Evolutionary conservation across 1,139 yeast species (phyloP).

Genomic region (Geotrichum macrosporum): DNA sequence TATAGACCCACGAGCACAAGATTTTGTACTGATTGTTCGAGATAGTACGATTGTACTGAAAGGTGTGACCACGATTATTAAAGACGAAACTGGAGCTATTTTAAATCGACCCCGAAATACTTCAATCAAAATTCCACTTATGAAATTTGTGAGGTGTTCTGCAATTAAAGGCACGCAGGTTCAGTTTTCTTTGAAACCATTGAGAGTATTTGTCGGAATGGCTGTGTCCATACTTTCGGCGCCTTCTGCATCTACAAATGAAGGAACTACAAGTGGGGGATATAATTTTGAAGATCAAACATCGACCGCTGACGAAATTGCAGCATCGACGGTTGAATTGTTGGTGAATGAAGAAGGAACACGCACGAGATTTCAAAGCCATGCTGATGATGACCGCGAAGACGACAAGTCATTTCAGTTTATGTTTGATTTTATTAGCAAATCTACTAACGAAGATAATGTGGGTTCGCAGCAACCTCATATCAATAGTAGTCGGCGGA

Average conservation of each 20-base stretch:
- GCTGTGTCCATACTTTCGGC: slow-evolving; percentile 4
- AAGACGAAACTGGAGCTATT: slow-evolving; percentile 9
- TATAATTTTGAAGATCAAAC: slow-evolving; percentile 3
- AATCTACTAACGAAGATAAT: slow-evolving; percentile 2
- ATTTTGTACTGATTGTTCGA: slow-evolving; percentile 9
- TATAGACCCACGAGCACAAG: slow-evolving; percentile 16
- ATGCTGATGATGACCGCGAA: not conserved
- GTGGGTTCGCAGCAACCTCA: no score
- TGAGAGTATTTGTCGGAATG: slow-evolving; percentile 2
- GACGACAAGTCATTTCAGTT: not conserved
- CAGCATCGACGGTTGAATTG: slow-evolving; percentile 3
- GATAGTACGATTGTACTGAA: slow-evolving; percentile 6
- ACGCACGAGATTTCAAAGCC: slow-evolving; percentile 9
- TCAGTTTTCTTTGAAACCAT: slow-evolving; percentile 7
- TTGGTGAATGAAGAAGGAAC: slow-evolving; percentile 10
- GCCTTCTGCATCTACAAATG: not conserved
- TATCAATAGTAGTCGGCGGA: no score
- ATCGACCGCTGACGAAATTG: not conserved
- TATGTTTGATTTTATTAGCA: slow-evolving; percentile 14
- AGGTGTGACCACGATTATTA: slow-evolving; percentile 9
- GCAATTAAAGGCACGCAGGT: slow-evolving; percentile 9
- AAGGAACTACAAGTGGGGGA: not conserved
- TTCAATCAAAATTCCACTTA: slow-evolving; percentile 7
- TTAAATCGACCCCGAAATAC: slow-evolving; percentile 16
- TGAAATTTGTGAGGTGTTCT: slow-evolving; percentile 5